Conservation (phyloP, 2,329 filamentous ascomycete species). For the Thermomyces lanuginosus region DNA sequence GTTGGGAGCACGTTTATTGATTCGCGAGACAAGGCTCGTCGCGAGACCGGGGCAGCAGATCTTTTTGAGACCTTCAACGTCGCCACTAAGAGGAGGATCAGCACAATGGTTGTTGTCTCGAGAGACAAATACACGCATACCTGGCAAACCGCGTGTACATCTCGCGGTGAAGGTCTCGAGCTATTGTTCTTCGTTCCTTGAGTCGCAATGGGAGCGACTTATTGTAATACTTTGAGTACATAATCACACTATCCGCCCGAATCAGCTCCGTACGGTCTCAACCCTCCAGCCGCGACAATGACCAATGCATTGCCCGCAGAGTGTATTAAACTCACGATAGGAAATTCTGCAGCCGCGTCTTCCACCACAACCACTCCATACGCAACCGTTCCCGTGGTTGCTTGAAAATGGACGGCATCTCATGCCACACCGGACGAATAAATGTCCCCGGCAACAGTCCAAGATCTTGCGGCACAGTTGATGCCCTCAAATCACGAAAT, state of each 20-base stretch:
- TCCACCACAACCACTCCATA: conserved; percentile 27
- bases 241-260: conserved; percentile 11
- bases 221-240: conserved; percentile 18
- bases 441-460: conserved; percentile 31
- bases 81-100: too few relatives aligned
- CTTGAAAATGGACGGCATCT: conserved; percentile 26
- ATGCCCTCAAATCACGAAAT: conserved; percentile 15
- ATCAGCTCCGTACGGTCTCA: conserved; percentile 1
- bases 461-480: conserved; percentile 27
- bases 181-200: conserved; percentile 20
- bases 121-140: conserved; percentile 14
- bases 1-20: conserved; percentile 16
- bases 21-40: conserved; percentile 18
- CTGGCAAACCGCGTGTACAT: conserved; percentile 34
- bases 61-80: conserved; percentile 18
- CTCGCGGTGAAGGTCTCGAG: conserved; percentile 25
- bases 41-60: conserved; percentile 25
- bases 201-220: conserved; percentile 20
- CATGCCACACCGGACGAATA: conserved; percentile 21
- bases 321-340: conserved; percentile 18
- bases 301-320: too few relatives aligned
- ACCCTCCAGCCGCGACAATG: background rate
- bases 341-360: conserved; percentile 18
- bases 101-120: too few relatives aligned
- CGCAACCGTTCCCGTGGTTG: conserved; percentile 19